phyloP scores from a whole-genome alignment of 257 asterid species.

The Forsythia viridissima region DNA sequence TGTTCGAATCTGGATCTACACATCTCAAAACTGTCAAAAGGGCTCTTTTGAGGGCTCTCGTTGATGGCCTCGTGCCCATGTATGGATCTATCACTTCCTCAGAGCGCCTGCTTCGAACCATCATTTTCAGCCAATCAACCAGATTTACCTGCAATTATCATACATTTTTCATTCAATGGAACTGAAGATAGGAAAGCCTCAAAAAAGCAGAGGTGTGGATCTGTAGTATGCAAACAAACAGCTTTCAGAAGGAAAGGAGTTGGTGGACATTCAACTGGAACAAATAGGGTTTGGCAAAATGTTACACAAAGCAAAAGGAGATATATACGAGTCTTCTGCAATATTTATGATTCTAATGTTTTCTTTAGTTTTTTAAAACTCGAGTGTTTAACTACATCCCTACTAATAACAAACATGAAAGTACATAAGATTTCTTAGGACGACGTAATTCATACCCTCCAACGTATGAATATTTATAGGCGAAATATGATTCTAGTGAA shows the following conservation, averaged over 20 bases:
- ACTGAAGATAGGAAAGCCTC: not conserved
- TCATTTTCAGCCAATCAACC: slow-evolving; percentile 97
- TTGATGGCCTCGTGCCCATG: slow-evolving; percentile 80
- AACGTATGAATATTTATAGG: no score
- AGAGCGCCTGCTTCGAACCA: slow-evolving; percentile 90
- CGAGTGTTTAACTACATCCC: no score
- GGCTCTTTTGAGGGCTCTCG: slow-evolving; percentile 87
- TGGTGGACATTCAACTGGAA: not conserved
- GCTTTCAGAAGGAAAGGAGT: not conserved
- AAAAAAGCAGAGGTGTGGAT: not conserved
- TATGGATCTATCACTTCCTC: slow-evolving; percentile 97
- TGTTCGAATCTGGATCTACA: slow-evolving; percentile 98
- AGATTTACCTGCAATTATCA: slow-evolving; percentile 72
- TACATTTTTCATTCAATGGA: not conserved
- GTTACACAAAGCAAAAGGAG: not conserved
- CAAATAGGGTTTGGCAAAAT: not conserved
- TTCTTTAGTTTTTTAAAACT: no score
- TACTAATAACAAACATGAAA: no score
- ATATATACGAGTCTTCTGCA: not conserved
- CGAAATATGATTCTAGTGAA: no score
- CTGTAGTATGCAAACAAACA: not conserved
- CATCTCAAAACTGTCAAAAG: slow-evolving; percentile 94
- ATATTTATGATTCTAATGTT: no score
- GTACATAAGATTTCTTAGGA: no score
- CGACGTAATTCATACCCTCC: no score